A percentile compares a stretch with the other conserved stretches of the same genome.
Conservation (phyloP, 2,329 filamentous ascomycete genomes). For the Macrophomina tecta region DNA sequence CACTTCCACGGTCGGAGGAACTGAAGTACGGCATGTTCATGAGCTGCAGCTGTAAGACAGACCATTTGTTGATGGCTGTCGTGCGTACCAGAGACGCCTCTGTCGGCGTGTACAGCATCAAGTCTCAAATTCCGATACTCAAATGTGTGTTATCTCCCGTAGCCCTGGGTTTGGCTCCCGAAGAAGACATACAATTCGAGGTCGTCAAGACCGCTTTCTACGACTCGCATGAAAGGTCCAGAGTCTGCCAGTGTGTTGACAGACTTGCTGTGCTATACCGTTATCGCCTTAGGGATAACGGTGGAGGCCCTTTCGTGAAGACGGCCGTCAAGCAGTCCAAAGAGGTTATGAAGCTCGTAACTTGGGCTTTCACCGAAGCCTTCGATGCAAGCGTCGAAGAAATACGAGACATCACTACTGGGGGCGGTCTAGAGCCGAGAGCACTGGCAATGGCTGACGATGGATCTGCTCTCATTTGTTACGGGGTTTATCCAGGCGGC, state of each 20-base stretch:
- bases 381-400: neutral
- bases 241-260: slow-evolving; percentile 12
- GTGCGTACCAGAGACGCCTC: slow-evolving; percentile 2
- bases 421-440: slow-evolving; percentile 9
- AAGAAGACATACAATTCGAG: slow-evolving; percentile 17
- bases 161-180: neutral
- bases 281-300: neutral
- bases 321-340: slow-evolving; percentile 12
- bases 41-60: slow-evolving; percentile 13
- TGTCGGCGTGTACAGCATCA: slow-evolving; percentile 18
- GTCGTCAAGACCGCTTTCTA: slow-evolving; percentile 23
- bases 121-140: slow-evolving; percentile 13
- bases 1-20: slow-evolving; percentile 7
- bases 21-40: slow-evolving; percentile 16
- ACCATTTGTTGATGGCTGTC: slow-evolving; percentile 18
- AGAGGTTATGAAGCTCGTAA: slow-evolving; percentile 25
- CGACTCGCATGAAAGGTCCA: neutral
- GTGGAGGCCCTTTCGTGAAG: slow-evolving; percentile 4
- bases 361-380: slow-evolving; percentile 10
- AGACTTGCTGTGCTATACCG: slow-evolving; percentile 24
- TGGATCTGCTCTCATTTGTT: slow-evolving; percentile 11
- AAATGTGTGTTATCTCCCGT: slow-evolving; percentile 22
- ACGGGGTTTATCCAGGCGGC: neutral
- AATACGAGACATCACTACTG: slow-evolving; percentile 16
- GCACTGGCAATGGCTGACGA: slow-evolving; percentile 6